These are phyloP conservation scores for Erodium chrysanthum DNA, from an alignment of 441 rosid species.

Conservation along the genomic window DNA sequence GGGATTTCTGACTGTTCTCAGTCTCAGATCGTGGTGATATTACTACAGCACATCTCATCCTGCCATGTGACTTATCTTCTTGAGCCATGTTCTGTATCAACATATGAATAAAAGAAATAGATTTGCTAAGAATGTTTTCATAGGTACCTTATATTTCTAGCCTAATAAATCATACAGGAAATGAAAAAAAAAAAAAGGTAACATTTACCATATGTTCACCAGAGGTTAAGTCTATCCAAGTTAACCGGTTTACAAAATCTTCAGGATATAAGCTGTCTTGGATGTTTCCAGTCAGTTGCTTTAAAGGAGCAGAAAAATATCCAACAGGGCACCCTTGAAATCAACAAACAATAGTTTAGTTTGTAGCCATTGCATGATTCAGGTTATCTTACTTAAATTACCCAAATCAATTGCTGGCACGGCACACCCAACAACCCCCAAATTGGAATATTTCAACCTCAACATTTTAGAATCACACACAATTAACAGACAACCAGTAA, in stretches of 20 bases:
- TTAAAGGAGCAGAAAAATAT: slow-evolving; percentile 59
- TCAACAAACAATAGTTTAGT: not conserved
- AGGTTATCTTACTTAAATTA: not conserved
- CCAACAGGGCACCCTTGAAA: slow-evolving; percentile 66
- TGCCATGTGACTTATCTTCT: slow-evolving; percentile 39
- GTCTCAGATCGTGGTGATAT: slow-evolving; percentile 45
- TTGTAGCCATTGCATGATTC: not conserved
- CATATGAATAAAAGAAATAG: slow-evolving; percentile 12
- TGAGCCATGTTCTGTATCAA: slow-evolving; percentile 41
- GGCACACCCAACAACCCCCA: too few species aligned
- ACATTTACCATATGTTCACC: slow-evolving; percentile 41
- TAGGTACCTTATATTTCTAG: not conserved
- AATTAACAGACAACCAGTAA: too few species aligned
- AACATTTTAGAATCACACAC: too few species aligned
- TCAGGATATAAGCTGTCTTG: slow-evolving; percentile 32
- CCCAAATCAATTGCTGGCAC: too few species aligned
- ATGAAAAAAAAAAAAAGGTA: slow-evolving; percentile 10
- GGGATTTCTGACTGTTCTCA: slow-evolving; percentile 32
- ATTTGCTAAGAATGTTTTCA: slow-evolving; percentile 5
- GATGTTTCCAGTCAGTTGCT: slow-evolving; percentile 43
- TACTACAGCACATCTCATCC: slow-evolving; percentile 64
- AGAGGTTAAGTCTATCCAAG: slow-evolving; percentile 60
- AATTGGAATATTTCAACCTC: too few species aligned
- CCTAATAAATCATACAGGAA: not conserved
- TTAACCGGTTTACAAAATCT: slow-evolving; percentile 43